Base-by-base conservation (phyloP, 108 stramenopile genomes). In the Schizochytrium sp. region DNA sequence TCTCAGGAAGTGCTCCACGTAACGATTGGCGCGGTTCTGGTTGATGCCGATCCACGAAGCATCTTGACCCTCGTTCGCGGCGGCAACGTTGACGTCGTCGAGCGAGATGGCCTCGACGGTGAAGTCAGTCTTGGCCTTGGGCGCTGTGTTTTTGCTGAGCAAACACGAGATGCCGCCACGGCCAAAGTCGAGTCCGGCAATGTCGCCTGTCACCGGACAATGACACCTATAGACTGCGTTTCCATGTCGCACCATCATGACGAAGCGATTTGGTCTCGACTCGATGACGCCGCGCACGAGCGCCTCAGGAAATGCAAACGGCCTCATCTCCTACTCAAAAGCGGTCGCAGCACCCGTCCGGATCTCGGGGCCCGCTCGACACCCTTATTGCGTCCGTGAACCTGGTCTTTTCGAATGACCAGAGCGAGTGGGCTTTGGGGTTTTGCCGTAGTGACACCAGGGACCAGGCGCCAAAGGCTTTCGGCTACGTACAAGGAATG, bases 1-100 rank as follows among this genome's bases (percentile, higher is more conserved):
- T 2, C 43, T 14, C 14, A 87, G 58, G 29, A 87, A 87, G 5
- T 87, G 87, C 43, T 87, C 87, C 58, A 87, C 87, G 87, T 58
- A 58, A n/a, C 87, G 55, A 28, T 87, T 87, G 41, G 87, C 55
- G 14, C 87, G 87, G 5, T 87, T 87, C 87, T 87, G 87, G 57
- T 87, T 87, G 58, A 87, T 87, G 18, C 87, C 87, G 4, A 58
- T 34, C 87, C 87, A 87, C 87, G 23, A 25, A 58, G 10, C 10
- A 12, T 25, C 23, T 25, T 19, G 5, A 19, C 18, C 25, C 29
- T 34, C 12, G 21, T 5, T 6, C 41, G 58, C 14, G 12, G 45
- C 2, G 16, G 71, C 71, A 16, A 25, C 2, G n/a, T 16, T 34
- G 34, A 34, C 55, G n/a, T 48, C 0, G 41, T 58, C 87, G 19